A percentile compares a stretch with the other conserved stretches of the same genome.
Conservation (phyloP, 1,139 yeast genomes). For the Protomyces gravidus region DNA sequence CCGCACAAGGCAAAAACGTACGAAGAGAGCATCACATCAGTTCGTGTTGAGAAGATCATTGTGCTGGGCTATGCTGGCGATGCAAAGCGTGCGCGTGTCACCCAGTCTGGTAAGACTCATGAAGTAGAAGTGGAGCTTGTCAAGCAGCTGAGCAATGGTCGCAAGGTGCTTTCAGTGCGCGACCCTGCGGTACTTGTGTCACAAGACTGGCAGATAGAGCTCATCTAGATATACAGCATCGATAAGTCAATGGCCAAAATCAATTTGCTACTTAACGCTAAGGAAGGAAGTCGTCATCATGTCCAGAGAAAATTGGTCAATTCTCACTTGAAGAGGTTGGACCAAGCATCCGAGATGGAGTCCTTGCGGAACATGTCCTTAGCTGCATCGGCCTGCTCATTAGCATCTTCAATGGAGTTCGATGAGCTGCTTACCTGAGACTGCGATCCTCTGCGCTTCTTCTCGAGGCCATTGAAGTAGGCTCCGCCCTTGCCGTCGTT, state of each 20-base stretch:
- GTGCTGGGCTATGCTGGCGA: conserved; percentile 46
- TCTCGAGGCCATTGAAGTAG: conserved; percentile 17
- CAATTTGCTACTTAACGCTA: too few species aligned
- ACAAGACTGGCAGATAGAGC: conserved; percentile 46
- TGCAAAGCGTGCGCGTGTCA: conserved; percentile 36
- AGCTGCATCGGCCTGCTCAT: background rate
- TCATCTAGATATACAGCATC: background rate
- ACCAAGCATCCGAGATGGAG: conserved; percentile 24
- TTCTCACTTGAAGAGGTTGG: conserved; percentile 16
- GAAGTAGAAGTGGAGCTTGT: conserved; percentile 38
- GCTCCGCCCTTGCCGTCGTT: conserved; percentile 25
- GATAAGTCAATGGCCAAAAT: too few species aligned
- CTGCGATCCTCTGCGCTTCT: conserved; percentile 24
- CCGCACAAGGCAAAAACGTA: conserved; percentile 36
- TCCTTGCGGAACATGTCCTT: conserved; percentile 18
- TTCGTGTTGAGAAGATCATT: conserved; percentile 57
- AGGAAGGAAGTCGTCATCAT: too few species aligned
- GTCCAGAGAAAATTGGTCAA: background rate
- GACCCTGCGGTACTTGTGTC: conserved; percentile 54
- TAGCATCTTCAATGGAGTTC: too few species aligned
- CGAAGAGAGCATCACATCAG: conserved; percentile 37
- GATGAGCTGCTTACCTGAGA: conserved; percentile 1
- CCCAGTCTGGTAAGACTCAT: conserved; percentile 45
- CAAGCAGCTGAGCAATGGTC: conserved; percentile 29
- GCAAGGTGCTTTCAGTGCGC: conserved; percentile 44